Evolutionary conservation across 2,329 filamentous ascomycete genomes (phyloP).

Genomic region (Colletotrichum graminicola): DNA sequence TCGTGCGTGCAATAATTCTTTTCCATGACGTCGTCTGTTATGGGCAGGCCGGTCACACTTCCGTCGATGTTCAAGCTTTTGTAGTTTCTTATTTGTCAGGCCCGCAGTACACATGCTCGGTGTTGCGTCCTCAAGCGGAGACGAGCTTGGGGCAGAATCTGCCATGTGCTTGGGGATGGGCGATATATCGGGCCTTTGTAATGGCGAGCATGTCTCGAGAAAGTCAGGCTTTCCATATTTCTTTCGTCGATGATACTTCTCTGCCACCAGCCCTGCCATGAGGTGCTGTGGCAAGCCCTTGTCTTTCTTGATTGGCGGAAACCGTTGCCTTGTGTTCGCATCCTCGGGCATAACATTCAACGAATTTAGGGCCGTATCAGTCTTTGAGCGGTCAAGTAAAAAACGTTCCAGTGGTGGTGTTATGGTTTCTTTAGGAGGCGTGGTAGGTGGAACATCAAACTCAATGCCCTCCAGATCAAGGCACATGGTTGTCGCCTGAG

Average conservation of each 20-base stretch:
- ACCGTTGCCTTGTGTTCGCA: background rate
- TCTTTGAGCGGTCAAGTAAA: no score
- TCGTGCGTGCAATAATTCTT: background rate
- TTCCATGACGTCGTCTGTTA: background rate
- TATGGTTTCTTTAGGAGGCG: background rate
- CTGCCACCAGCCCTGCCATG: background rate
- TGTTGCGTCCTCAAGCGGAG: no score
- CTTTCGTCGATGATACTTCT: conserved; percentile 11
- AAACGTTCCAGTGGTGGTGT: background rate
- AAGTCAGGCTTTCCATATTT: background rate
- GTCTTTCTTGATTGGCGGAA: background rate
- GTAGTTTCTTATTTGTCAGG: background rate
- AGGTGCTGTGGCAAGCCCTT: background rate
- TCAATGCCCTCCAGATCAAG: background rate
- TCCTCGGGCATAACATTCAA: background rate
- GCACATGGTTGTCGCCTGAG: conserved; percentile 25
- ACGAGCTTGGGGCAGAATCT: background rate
- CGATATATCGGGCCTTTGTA: background rate
- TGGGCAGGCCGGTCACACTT: conserved; percentile 8
- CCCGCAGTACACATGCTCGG: background rate
- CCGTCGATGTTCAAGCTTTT: background rate
- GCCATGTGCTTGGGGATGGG: no score
- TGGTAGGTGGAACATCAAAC: background rate
- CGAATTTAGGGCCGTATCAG: fast-evolving
- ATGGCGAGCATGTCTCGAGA: background rate